Conservation (phyloP, 1,139 yeast genomes). For the Scheffersomyces quercinus region DNA sequence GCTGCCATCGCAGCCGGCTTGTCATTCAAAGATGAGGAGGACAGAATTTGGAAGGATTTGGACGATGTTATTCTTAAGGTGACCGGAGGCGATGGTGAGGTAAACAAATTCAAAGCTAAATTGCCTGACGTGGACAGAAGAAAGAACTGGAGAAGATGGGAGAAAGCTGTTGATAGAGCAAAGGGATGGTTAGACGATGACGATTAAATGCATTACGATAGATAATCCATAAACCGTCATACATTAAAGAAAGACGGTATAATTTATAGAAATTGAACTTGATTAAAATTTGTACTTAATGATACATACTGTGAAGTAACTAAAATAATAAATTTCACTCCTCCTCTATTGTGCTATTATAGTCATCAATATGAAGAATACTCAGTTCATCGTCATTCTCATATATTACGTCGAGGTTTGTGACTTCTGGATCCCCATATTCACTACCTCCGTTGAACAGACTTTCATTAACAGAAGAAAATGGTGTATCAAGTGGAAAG, state of each 20-base stretch:
- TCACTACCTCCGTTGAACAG: neutral
- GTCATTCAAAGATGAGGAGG: slow-evolving; percentile 56
- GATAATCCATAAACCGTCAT: too few relatives aligned
- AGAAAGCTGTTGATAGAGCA: slow-evolving; percentile 75
- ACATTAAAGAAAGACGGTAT: too few relatives aligned
- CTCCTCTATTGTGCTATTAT: slow-evolving; percentile 18
- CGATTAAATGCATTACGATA: slow-evolving; percentile 9
- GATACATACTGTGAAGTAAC: neutral
- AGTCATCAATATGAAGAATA: slow-evolving; percentile 28
- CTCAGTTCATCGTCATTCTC: slow-evolving; percentile 5
- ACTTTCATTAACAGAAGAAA: neutral
- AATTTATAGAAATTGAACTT: too few relatives aligned
- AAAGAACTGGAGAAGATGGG: slow-evolving; percentile 75
- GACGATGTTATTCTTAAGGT: slow-evolving; percentile 56
- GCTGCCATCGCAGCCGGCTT: slow-evolving; percentile 96
- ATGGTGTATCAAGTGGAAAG: slow-evolving; percentile 5
- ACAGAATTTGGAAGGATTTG: slow-evolving; percentile 73
- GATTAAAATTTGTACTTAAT: neutral
- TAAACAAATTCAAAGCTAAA: slow-evolving; percentile 54
- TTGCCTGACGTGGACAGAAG: slow-evolving; percentile 64
- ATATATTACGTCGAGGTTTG: slow-evolving; percentile 4
- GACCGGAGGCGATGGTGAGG: slow-evolving; percentile 33
- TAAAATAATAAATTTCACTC: slow-evolving; percentile 1
- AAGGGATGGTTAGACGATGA: slow-evolving; percentile 69
- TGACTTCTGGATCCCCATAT: slow-evolving; percentile 4